Percentiles rank a stretch among this genome's conserved stretches.
Evolutionary conservation across 1,284 basidiomycete species (phyloP).

Genomic region (Rhodotorula sp.): DNA sequence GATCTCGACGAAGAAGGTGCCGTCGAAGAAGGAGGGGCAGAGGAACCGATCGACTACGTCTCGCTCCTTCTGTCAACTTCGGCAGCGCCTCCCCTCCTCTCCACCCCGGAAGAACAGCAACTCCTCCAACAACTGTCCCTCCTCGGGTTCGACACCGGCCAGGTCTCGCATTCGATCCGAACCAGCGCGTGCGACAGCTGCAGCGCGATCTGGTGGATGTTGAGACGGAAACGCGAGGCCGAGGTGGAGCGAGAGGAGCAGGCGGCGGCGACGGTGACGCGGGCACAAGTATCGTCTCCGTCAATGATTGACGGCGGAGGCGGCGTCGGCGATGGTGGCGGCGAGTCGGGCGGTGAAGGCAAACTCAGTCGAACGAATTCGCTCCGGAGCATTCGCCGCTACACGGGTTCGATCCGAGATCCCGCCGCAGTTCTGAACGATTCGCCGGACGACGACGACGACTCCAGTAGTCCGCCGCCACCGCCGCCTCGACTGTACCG

Average conservation of each 20-base stretch:
- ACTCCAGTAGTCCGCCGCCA: neutral
- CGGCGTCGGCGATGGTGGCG: neutral
- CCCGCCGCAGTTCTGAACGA: neutral
- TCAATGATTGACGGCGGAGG: neutral
- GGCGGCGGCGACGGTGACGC: neutral
- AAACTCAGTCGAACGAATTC: constrained; percentile 7
- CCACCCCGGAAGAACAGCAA: constrained; percentile 74
- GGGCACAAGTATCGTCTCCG: no score
- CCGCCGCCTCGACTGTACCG: neutral
- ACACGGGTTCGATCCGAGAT: neutral
- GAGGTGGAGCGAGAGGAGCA: constrained; percentile 22
- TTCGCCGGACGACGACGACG: neutral
- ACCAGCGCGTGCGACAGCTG: constrained; percentile 89
- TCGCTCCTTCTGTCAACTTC: constrained; percentile 58
- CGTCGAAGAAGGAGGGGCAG: neutral
- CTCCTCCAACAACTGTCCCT: constrained; percentile 71
- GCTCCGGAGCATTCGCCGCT: neutral
- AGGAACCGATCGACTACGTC: constrained; percentile 58
- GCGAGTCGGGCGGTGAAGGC: neutral
- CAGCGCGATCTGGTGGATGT: constrained; percentile 95
- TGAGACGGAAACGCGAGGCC: constrained; percentile 59
- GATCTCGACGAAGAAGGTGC: neutral
- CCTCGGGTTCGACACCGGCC: constrained; percentile 87
- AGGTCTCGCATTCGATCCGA: constrained; percentile 87
- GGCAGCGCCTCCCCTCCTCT: constrained; percentile 76